These are phyloP conservation scores for Cordyceps cateniannulata DNA, from an alignment of 2,329 filamentous ascomycete species.

Conservation along the genomic window DNA sequence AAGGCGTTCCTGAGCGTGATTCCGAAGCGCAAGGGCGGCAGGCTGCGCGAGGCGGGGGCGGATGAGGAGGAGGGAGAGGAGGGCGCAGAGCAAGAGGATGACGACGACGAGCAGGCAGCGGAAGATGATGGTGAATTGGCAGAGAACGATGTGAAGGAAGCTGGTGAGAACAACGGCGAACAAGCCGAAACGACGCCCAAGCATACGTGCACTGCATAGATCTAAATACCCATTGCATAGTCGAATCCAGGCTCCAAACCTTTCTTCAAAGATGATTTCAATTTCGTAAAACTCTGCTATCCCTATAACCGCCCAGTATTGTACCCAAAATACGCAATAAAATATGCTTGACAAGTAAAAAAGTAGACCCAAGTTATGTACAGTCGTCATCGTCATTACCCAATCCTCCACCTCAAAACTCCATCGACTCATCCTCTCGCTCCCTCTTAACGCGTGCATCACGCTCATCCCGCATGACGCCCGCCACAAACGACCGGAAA, in stretches of 20 bases:
- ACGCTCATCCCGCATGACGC: constrained; percentile 69
- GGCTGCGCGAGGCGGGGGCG: constrained; percentile 43
- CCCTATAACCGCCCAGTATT: neutral
- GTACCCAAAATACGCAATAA: neutral
- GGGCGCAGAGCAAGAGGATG: constrained; percentile 13
- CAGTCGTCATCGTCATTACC: constrained; percentile 9
- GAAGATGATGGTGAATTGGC: constrained; percentile 18
- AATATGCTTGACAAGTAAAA: neutral
- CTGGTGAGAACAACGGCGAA: constrained; percentile 17
- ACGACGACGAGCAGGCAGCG: constrained; percentile 13
- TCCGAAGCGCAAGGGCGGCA: constrained; percentile 81
- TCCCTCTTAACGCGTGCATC: constrained; percentile 50
- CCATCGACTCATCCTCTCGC: constrained; percentile 45
- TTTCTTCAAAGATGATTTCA: neutral
- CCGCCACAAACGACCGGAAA: constrained; percentile 75
- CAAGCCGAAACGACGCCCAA: constrained; percentile 24
- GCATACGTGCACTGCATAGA: constrained; percentile 15
- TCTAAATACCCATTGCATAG: constrained; percentile 12
- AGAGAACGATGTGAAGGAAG: constrained; percentile 14
- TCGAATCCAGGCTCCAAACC: constrained; percentile 1
- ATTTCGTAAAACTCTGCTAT: neutral
- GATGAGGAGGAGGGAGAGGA: constrained; percentile 17
- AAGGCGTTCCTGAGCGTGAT: constrained; percentile 83
- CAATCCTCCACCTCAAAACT: constrained; percentile 35
- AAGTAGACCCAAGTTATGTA: constrained; percentile 12